Evolutionary conservation across 2,329 filamentous ascomycete genomes (phyloP).

Genomic region (Gaeumannomyces tritici): DNA sequence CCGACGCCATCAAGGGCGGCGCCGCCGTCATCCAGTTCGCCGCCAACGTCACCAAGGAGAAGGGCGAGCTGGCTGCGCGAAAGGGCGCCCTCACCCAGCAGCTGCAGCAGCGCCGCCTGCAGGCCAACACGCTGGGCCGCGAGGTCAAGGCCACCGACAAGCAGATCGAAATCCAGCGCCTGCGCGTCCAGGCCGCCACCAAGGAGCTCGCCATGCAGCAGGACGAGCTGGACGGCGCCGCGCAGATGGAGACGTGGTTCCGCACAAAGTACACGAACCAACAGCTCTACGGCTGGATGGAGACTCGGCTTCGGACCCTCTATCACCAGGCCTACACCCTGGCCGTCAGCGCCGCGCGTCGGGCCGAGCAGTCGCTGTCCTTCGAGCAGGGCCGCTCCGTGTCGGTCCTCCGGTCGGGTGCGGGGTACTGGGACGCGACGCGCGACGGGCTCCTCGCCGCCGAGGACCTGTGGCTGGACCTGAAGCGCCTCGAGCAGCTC

Average conservation of each 20-base stretch:
- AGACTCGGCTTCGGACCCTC: conserved; percentile 6
- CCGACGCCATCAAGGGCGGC: background rate
- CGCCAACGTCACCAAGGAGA: too few species aligned
- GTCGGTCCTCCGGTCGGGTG: conserved; percentile 5
- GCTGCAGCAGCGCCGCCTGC: conserved; percentile 16
- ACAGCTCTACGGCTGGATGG: conserved; percentile 19
- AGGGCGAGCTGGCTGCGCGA: background rate
- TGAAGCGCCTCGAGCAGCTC: conserved; percentile 14
- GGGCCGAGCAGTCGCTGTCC: conserved; percentile 14
- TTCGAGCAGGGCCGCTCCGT: conserved; percentile 12
- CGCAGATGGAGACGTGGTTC: conserved; percentile 12
- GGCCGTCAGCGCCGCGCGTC: conserved; percentile 14
- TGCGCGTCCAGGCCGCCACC: conserved; percentile 7
- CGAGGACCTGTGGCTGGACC: conserved; percentile 14
- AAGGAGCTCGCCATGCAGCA: conserved; percentile 16
- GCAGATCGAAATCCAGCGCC: conserved; percentile 13
- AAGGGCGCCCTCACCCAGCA: conserved; percentile 5
- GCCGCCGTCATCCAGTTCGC: too few species aligned
- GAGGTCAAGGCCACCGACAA: conserved; percentile 19
- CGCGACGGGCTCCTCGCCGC: conserved; percentile 17
- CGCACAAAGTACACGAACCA: conserved; percentile 19
- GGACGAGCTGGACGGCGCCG: background rate
- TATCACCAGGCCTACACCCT: conserved; percentile 15
- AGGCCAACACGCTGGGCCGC: conserved; percentile 16
- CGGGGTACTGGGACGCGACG: conserved; percentile 15